phyloP scores from a whole-genome alignment of 1,139 yeast genomes.

The Geotrichum restrictum region DNA sequence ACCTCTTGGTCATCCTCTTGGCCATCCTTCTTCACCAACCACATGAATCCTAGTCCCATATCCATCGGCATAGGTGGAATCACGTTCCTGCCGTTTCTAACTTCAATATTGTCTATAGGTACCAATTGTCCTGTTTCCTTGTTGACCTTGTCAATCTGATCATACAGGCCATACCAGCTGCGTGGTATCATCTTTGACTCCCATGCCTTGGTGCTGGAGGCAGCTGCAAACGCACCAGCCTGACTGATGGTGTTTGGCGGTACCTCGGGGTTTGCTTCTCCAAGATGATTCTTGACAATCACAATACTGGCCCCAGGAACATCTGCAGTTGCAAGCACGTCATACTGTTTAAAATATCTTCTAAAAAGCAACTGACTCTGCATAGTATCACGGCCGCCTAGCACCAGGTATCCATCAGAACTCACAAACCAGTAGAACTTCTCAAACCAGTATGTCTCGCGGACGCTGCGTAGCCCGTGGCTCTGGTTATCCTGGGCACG shows the following conservation, averaged over 20 bases:
- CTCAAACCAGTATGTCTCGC: conserved; percentile 86
- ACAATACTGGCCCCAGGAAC: conserved; percentile 71
- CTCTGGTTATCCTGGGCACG: conserved; percentile 59
- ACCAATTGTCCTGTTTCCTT: conserved; percentile 57
- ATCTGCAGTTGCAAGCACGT: conserved; percentile 71
- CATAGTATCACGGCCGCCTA: conserved; percentile 80
- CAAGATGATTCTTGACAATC: conserved; percentile 64
- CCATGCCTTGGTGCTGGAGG: conserved; percentile 85
- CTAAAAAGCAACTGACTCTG: conserved; percentile 83
- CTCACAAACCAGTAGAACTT: conserved; percentile 90
- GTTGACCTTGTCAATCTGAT: conserved; percentile 62
- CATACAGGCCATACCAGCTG: conserved; percentile 76
- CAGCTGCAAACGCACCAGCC: conserved; percentile 78
- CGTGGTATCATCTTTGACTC: conserved; percentile 59
- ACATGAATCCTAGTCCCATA: conserved; percentile 83
- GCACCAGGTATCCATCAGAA: conserved; percentile 79
- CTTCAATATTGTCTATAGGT: conserved; percentile 47
- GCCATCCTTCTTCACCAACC: conserved; percentile 59
- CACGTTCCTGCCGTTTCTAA: conserved; percentile 53
- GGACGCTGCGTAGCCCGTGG: conserved; percentile 53
- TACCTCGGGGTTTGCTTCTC: conserved; percentile 42
- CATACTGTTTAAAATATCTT: conserved; percentile 68
- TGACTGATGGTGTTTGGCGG: conserved; percentile 87
- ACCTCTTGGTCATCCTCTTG: conserved; percentile 48
- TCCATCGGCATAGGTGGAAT: conserved; percentile 81